phyloP scores from a whole-genome alignment of 345 rosid species.

The Citropsis articulata region DNA sequence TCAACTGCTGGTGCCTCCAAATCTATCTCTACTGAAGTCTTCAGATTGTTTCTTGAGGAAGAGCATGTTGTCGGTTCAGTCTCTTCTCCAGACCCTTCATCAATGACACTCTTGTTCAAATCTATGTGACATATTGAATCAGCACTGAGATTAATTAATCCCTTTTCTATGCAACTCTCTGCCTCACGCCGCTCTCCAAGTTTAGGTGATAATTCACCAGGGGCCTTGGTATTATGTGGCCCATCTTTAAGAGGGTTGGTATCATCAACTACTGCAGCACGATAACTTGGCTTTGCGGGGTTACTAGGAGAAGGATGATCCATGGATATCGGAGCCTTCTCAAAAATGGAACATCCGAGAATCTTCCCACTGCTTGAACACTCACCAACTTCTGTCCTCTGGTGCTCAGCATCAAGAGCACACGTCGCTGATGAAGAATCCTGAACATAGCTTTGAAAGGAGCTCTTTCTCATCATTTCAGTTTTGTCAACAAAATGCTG shows the following conservation, averaged over 20 bases:
- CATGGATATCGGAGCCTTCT: conserved; percentile 26
- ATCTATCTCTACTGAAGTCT: conserved; percentile 44
- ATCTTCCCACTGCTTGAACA: conserved; percentile 31
- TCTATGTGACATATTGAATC: conserved; percentile 45
- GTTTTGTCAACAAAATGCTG: conserved; percentile 27
- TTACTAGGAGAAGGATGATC: conserved; percentile 22
- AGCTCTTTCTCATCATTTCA: conserved; percentile 26
- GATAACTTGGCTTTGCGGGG: conserved; percentile 6
- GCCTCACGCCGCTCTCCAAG: conserved; percentile 10
- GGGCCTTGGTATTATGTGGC: conserved; percentile 10
- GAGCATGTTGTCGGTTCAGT: conserved; percentile 18
- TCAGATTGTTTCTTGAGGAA: conserved; percentile 31
- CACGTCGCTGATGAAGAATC: conserved; percentile 34
- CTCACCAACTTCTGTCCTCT: conserved; percentile 29
- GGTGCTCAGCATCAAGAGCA: conserved; percentile 29
- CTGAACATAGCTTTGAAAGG: conserved; percentile 26
- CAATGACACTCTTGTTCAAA: conserved; percentile 51
- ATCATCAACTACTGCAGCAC: conserved; percentile 14
- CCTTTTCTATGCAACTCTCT: conserved; percentile 7
- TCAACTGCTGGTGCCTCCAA: conserved; percentile 50
- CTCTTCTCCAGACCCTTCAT: conserved; percentile 44
- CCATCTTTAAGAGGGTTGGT: conserved; percentile 14
- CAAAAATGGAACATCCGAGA: conserved; percentile 36
- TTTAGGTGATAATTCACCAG: conserved; percentile 16
- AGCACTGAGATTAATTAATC: conserved; percentile 12